Evolutionary conservation across 2,329 filamentous ascomycete species (phyloP), one percentile per base, ranked within the genome.

Genomic region (Knufia fluminis): DNA sequence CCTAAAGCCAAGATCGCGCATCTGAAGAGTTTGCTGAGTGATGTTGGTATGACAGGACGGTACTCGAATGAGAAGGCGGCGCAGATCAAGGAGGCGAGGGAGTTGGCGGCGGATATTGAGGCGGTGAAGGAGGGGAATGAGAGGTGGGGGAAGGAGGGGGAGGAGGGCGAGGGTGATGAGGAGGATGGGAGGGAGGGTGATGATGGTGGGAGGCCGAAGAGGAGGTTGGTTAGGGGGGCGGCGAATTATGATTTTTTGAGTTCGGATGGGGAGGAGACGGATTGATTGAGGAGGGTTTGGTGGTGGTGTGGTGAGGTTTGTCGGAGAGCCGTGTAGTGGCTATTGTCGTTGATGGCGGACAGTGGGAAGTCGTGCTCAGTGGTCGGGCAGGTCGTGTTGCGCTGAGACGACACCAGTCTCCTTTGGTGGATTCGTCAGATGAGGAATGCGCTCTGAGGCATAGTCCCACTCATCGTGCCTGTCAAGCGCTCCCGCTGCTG

Each of bases 31-130:
- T 84, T 94, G 82, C 75, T 98, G 22, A 75, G 75, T 28, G 88
- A 94, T 24, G 74, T 81, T 3, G 92, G 91, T 28, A 96, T 97
- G 86, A 82, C 81, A 1, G 91, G 90, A 0, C 80, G 91, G 14
- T 96, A 88, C 67, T 94, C 87, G 1, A 78, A 85, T 59, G 82
- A 88, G 36, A 91, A 85, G 61, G 91, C 91, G 1, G 80, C 77
- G 20, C 82, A 87, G 66, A 96, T 97, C 64, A 92, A 88, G 64
- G 91, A 95, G 68, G 75, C 78, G 61, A 77, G 91, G 47, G 91
- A 98, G 67, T 74, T 98, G 31, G 76, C 80, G 60, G 86, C 83
- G 1, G 91, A 98, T 61, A 71, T 95, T 4, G 86, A 92, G 61
- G 83, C 82, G 10, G 88, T 95, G 14, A 81, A 87, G 64, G 82